Conservation (phyloP, 192 early-diverging fungal genomes). For the Umbelopsis sp. region DNA sequence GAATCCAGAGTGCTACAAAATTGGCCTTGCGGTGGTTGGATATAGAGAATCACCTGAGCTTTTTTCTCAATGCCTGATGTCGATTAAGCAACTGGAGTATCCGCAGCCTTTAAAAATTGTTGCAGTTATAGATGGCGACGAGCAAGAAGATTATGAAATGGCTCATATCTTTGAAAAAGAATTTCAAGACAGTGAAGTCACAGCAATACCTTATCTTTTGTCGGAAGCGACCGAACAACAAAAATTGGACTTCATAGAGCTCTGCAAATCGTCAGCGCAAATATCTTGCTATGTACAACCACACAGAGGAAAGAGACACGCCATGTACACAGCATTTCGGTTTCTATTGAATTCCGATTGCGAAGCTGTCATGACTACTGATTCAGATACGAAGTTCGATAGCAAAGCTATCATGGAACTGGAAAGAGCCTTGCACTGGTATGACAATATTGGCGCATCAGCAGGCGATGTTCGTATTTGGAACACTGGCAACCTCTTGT, state of each 20-base stretch:
- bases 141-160: slow-evolving; percentile 37
- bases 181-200: slow-evolving; percentile 24
- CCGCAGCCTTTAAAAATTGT: slow-evolving; percentile 31
- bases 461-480: slow-evolving; percentile 58
- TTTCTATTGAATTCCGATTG: slow-evolving; percentile 43
- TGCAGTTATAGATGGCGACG: slow-evolving; percentile 43
- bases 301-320: slow-evolving; percentile 54
- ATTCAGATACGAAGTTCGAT: slow-evolving; percentile 65
- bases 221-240: slow-evolving; percentile 21
- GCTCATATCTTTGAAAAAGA: slow-evolving; percentile 36
- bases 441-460: slow-evolving; percentile 54
- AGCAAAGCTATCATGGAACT: slow-evolving; percentile 50
- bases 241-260: slow-evolving; percentile 1
- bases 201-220: slow-evolving; percentile 25
- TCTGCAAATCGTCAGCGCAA: neutral
- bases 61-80: slow-evolving; percentile 39
- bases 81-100: slow-evolving; percentile 35
- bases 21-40: slow-evolving; percentile 40
- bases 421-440: slow-evolving; percentile 52
- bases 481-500: slow-evolving; percentile 55
- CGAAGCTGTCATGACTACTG: slow-evolving; percentile 62
- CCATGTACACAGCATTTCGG: slow-evolving; percentile 59
- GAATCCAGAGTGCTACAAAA: slow-evolving; percentile 9
- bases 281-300: slow-evolving; percentile 49
- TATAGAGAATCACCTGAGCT: slow-evolving; percentile 38